Percentiles rank a stretch among this genome's conserved stretches.
Conservation (phyloP, 768 basidiomycete species). For the Auricularia sp. region DNA sequence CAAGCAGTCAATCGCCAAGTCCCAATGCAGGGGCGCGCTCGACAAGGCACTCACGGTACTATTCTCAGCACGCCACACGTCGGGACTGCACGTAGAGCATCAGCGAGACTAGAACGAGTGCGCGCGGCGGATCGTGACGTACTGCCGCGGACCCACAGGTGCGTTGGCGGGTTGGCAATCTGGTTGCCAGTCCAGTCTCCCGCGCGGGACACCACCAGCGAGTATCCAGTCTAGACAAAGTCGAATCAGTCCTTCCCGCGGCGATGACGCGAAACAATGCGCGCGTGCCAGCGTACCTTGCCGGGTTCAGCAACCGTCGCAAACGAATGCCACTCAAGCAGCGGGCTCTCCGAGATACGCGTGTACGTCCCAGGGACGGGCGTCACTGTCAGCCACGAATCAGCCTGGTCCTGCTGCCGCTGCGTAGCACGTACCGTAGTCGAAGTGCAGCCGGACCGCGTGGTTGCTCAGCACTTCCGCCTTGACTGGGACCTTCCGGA, state of each 20-base stretch:
- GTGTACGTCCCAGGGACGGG: slow-evolving; percentile 38
- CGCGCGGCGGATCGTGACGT: slow-evolving; percentile 9
- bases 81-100: slow-evolving; percentile 9
- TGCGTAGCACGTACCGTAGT: slow-evolving; percentile 33
- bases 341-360: slow-evolving; percentile 31
- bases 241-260: slow-evolving; percentile 7
- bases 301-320: slow-evolving; percentile 37
- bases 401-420: not conserved
- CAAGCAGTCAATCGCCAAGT: not conserved
- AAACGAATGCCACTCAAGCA: slow-evolving; percentile 51
- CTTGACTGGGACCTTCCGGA: slow-evolving; percentile 43
- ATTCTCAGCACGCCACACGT: slow-evolving; percentile 46
- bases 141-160: slow-evolving; percentile 49
- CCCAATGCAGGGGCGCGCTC: not conserved
- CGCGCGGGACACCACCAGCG: slow-evolving; percentile 45
- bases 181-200: slow-evolving; percentile 51
- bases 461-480: slow-evolving; percentile 45
- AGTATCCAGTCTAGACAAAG: slow-evolving; percentile 35
- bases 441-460: slow-evolving; percentile 48
- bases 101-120: not conserved
- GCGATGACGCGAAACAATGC: not conserved
- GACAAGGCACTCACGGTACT: slow-evolving; percentile 35
- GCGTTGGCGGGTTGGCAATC: slow-evolving; percentile 41
- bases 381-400: slow-evolving; percentile 21
- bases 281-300: not conserved